Base-by-base conservation (phyloP, 768 basidiomycete genomes). In the Boletus fagicola region DNA sequence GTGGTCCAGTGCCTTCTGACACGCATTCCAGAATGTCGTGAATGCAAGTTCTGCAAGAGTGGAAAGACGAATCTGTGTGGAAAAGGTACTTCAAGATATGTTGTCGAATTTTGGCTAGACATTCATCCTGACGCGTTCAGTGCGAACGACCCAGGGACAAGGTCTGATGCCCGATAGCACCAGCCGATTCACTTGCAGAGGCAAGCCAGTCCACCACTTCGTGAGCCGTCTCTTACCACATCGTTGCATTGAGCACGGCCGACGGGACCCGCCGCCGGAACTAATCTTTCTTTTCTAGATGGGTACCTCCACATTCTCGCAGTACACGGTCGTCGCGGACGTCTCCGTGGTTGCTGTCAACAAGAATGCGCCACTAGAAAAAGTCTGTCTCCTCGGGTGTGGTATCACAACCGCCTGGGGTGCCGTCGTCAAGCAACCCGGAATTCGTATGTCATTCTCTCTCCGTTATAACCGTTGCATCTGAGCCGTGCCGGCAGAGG, bases 331-430 rank as follows among this genome's bases (percentile, higher is more conserved):
- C 57, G 94, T 99, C 3, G 91, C 94, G 46, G 94, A 99, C 62
- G 94, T 94, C 45, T 98, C 95, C 20, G 91, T 99, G 26, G 97
- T 98, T 51, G 85, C 92, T 16, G 87, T 99, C 58, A 86, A 87
- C 76, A 80, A 83, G 58, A 77, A 82, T 58, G 97, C 97, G 2
- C 93, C 94, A 10, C 82, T 99, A 15, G 90, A 98, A 30, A 97
- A 94, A 68, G 93, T 95, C n/a, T 98, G 97, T 75, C 81, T 99
- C 33, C 85, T 99, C 15, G 96, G 96, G 6, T 94, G 92, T 60
- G 94, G 94, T 62, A 96, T 98, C 72, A 96, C 95, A 36, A 98
- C 95, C n/a, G 95, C 95, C 18, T 98, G 94, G 92, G 95, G 96
- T 53, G 90, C 96, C 7, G 91, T 96, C 48, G 83, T 83, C 62